Conservation (phyloP, 2,329 filamentous ascomycete species). For the Diaporthe aspalathi region DNA sequence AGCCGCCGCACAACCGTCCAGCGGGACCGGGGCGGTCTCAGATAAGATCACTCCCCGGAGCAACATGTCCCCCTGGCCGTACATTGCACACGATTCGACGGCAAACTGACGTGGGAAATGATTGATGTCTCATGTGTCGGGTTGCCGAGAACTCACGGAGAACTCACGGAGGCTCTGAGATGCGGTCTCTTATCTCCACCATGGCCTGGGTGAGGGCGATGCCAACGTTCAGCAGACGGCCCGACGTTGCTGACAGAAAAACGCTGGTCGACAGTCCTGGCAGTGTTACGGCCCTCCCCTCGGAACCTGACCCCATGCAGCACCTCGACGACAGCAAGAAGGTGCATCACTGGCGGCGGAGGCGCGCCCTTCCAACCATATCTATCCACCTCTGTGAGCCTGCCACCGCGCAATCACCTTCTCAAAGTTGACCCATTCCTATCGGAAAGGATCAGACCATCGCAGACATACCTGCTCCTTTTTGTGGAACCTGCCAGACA, state of each 20-base stretch:
- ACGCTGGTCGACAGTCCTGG: neutral
- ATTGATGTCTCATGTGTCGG: neutral
- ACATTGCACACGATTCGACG: neutral
- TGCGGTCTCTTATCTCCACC: neutral
- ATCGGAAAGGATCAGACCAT: slow-evolving; percentile 10
- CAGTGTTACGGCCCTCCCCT: slow-evolving; percentile 8
- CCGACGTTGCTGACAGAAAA: neutral
- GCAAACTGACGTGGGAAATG: neutral
- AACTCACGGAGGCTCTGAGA: neutral
- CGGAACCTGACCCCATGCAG: slow-evolving; percentile 3
- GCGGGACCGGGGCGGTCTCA: neutral
- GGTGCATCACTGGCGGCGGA: slow-evolving; percentile 1
- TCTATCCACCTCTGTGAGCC: neutral
- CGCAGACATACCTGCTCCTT: slow-evolving; percentile 3
- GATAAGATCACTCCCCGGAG: neutral
- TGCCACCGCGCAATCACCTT: neutral
- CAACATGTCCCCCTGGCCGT: neutral
- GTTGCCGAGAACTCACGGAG: neutral
- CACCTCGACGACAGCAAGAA: slow-evolving; percentile 16
- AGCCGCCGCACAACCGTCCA: neutral
- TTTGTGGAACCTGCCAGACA: slow-evolving; percentile 12
- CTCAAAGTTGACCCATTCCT: neutral
- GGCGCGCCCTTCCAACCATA: slow-evolving; percentile 6
- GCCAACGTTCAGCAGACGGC: slow-evolving; percentile 21
- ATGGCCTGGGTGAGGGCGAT: neutral